Base-by-base conservation (phyloP, 1,284 basidiomycete species). In the Tylopilus orsonianus region DNA sequence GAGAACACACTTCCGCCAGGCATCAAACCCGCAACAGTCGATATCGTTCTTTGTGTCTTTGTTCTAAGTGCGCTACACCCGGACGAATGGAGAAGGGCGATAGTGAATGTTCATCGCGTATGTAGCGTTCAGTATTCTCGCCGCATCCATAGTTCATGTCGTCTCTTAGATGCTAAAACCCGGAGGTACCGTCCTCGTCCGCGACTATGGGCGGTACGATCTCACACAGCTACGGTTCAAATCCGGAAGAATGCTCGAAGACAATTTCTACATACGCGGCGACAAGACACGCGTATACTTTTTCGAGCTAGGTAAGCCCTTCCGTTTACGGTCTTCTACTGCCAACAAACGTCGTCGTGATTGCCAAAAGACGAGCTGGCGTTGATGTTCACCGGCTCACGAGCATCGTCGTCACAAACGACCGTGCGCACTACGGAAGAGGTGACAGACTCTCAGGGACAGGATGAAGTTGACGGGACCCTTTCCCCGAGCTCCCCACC, bases 221-320 rank as follows among this genome's bases (percentile, higher is more conserved):
- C 80, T 93, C 43, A 90, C 94, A 1, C 96, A 99, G 69, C 74
- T 99, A 20, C 78, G 97, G 5, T 97, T 99, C 77, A 96, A 93
- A 68, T 79, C 81, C 16, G 84, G 88, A 2, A 78, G 97, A 24
- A 77, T 99, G 54, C 78, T 99, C 13, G 88, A 92, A 33, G 93
- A 96, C 43, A 95, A 96, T 65, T 90, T 96, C 55, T 97, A 97
- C 61, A 87, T 95, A 42, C 81, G 96, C 40, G 96, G 96, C 1
- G 96, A 99, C 69, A 96, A 95, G 56, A 99, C 96, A 0, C 77
- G 97, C 29, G 95, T 97, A 0, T 97, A 97, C 68, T 97, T 97
- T 67, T 97, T 97, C 60, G 88, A 90, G 53, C 67, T 88, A 16
- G 90, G 91, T 88, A 55, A 38, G 76, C 14, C 4, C 24, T 45